Evolutionary conservation across 148 eudicot species (phyloP).

Genomic region (Camellia japonica): DNA sequence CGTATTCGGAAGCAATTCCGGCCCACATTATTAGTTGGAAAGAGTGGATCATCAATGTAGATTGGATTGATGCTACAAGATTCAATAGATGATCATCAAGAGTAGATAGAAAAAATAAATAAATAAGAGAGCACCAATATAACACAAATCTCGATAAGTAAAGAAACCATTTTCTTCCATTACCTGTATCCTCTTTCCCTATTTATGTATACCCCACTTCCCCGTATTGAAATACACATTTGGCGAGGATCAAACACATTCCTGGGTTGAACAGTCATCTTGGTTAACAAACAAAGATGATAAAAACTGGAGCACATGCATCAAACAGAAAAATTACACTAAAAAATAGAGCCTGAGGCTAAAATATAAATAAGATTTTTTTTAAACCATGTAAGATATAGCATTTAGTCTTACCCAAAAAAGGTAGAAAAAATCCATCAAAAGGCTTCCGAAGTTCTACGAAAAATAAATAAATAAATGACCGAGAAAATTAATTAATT

Average conservation of each 20-base stretch:
- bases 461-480: background rate
- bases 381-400: too few relatives aligned
- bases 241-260: constrained; percentile 98
- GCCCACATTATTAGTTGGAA: constrained; percentile 89
- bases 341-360: background rate
- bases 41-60: constrained; percentile 92
- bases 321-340: background rate
- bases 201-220: constrained; percentile 88
- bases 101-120: background rate
- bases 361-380: background rate
- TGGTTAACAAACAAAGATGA: background rate
- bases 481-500: background rate
- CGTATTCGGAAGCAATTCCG: constrained; percentile 95
- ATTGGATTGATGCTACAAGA: constrained; percentile 89
- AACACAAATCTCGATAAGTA: constrained; percentile 8
- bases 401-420: constrained; percentile 69
- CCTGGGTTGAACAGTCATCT: constrained; percentile 39
- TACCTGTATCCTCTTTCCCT: constrained; percentile 94
- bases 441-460: constrained; percentile 84
- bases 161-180: constrained; percentile 3
- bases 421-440: constrained; percentile 92
- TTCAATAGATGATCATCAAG: constrained; percentile 3
- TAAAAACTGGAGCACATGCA: background rate
- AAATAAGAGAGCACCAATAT: too few relatives aligned
- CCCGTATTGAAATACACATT: constrained; percentile 93